phyloP scores from a whole-genome alignment of 129 eudicot species.

The Flaveria trinervia region DNA sequence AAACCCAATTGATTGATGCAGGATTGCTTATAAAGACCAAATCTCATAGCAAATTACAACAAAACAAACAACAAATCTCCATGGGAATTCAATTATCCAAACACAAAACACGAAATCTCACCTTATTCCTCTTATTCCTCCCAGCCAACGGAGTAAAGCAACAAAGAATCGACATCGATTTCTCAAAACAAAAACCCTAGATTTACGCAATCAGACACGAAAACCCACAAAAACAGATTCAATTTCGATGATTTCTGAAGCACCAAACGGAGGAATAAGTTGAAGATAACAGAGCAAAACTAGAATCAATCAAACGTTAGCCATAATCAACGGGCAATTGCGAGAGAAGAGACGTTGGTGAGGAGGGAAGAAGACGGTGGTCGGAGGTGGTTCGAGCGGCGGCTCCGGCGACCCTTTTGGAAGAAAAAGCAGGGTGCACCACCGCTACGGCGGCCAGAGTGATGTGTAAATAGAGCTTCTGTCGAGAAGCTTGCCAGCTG shows the following conservation, averaged over 20 bases:
- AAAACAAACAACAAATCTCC: neutral
- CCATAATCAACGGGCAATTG: conserved; percentile 42
- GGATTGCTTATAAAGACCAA: neutral
- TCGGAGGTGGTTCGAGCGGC: conserved; percentile 19
- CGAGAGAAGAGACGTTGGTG: conserved; percentile 16
- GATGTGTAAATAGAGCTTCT: conserved; percentile 35
- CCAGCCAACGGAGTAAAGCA: conserved; percentile 30
- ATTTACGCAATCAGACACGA: no score
- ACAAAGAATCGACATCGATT: conserved; percentile 36
- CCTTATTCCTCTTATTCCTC: conserved; percentile 33
- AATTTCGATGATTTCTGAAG: neutral
- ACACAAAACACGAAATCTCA: neutral
- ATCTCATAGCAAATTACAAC: neutral
- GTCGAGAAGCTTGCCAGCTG: conserved; percentile 32
- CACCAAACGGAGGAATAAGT: neutral
- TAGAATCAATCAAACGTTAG: conserved; percentile 27
- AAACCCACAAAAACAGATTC: neutral
- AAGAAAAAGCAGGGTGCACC: conserved; percentile 9
- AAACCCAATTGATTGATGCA: neutral
- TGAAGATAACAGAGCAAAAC: no score
- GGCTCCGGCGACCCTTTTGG: conserved; percentile 15
- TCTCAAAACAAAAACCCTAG: neutral
- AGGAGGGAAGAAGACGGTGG: conserved; percentile 23
- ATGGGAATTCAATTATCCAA: neutral
- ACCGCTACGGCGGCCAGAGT: conserved; percentile 40